Evolutionary conservation across 305 asterid genomes (phyloP), one percentile per base, ranked within the genome.

Genomic region (Rubia tinctorum): DNA sequence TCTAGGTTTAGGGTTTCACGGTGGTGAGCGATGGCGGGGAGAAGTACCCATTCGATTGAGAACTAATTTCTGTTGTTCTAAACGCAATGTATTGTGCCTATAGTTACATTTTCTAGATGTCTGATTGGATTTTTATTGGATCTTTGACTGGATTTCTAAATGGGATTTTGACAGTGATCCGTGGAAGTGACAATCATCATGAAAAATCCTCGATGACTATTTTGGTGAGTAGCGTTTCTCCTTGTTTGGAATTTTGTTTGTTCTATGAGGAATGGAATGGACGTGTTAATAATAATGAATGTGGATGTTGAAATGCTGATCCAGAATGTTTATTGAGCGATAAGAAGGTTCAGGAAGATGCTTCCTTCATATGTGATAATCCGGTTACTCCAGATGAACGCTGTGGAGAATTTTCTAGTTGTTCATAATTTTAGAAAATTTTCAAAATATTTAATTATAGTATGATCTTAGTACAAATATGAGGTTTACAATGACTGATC

Each of bases 321-420:
- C 76, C 90, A 10, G 74, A 80, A 39, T 82, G 86, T 76, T 59
- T 80, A 53, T 75, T 87, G 87, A 81, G 62, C 76, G 89, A 78
- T 70, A 75, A 62, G 73, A 80, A 72, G 66, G 82, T 82, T 74
- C 74, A 80, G 58, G 86, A 68, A 64, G 81, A 81, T 63, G 76
- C 75, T 18, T 74, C 89, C 43, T 88, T 61, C 68, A 17, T 76
- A 53, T 75, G 82, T 65, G 84, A 77, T 63, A 78, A 75, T 56
- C 89, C 75, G 71, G 66, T 81, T 51, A 91, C 96, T 58, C 97
- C 95, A 0, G 78, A 80, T 23, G 87, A 91, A 84, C 92, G 85
- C 47, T 87, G 86, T 75, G 84, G 87, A 27, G 92, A 88, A 68
- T 76, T 85, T 37, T 77, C 92, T 66, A 73, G 77, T 80, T 78